Base-by-base conservation (phyloP, 495 filamentous ascomycete species). In the Xylaria nigripes region DNA sequence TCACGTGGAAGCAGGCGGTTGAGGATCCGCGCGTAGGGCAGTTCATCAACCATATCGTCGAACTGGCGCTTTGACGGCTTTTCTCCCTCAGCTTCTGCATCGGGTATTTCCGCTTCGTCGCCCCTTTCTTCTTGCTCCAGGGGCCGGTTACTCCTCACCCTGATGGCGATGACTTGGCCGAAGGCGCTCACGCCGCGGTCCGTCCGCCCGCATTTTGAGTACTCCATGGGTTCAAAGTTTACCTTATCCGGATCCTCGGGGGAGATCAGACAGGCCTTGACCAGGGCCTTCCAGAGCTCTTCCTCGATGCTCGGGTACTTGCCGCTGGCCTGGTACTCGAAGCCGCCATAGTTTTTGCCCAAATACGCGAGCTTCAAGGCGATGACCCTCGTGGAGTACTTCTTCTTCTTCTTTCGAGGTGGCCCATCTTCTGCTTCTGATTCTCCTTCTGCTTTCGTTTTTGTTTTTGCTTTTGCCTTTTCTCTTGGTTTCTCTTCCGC, bases 341-440 rank as follows among this genome's bases (percentile, higher is more conserved):
- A 90, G 2, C 93, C 94, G 70, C 91, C 90, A 66, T 96, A 98
- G 50, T 78, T 75, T 60, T 87, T 86, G 30, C 93, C 93, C 16
- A 97, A 75, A 71, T 98, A 98, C 42, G 93, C 90, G 38, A 97
- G 82, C 64, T 96, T 97, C 23, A 98, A 75, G 18, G 94, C 93
- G 40, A 98, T 86, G 49, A 83, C 77, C 19, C 94, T 81, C 19
- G 89, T 96, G 29, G 77, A 74, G 72, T 96, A 94, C 62, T 84
- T 75, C 29, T 72, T 68, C 12, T 68, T 63, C 45, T 69, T 68
- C n/a, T 69, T 64, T 44, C 66, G 68, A 8, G 6, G 41, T 16
- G 25, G 25, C 4, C 25, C 25, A 15, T 16, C 12, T 16, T 22
- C 15, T 29, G 30, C 6, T 10, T 7, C 22, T 40, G 48, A 6